Percentiles rank a stretch among this genome's conserved stretches.
Evolutionary conservation across 2,329 filamentous ascomycete genomes (phyloP).

Genomic region (Chaetomium sp.): DNA sequence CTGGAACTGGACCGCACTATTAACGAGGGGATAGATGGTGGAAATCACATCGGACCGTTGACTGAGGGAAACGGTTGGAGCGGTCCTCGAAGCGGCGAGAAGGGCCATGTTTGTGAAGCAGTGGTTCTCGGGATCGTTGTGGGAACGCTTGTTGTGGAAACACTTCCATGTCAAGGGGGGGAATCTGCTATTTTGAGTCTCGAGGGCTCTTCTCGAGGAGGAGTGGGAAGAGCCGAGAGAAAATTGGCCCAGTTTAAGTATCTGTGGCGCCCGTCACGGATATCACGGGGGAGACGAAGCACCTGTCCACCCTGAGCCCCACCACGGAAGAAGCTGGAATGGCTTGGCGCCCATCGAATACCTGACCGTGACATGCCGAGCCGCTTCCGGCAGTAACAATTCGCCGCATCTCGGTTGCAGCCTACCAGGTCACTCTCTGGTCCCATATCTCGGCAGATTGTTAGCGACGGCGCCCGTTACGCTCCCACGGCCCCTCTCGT

Average conservation of each 20-base stretch:
- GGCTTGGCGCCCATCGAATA: slow-evolving; percentile 27
- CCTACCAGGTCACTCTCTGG: slow-evolving; percentile 19
- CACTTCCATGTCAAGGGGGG: slow-evolving; percentile 16
- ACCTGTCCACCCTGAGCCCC: slow-evolving; percentile 7
- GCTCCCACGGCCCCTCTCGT: background rate
- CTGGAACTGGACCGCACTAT: slow-evolving; percentile 30
- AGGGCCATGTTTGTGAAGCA: slow-evolving; percentile 27
- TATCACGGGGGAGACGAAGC: slow-evolving; percentile 14
- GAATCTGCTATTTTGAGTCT: background rate
- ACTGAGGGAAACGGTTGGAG: slow-evolving; percentile 24
- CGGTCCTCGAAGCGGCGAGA: slow-evolving; percentile 28
- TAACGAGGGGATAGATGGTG: slow-evolving; percentile 27
- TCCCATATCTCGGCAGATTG: slow-evolving; percentile 10
- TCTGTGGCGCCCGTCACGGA: background rate
- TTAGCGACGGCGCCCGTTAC: background rate
- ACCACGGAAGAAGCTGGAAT: slow-evolving; percentile 26
- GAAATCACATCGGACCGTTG: slow-evolving; percentile 29
- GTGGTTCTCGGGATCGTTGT: slow-evolving; percentile 1
- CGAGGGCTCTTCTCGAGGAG: background rate
- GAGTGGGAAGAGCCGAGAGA: background rate
- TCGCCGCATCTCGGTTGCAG: slow-evolving; percentile 1
- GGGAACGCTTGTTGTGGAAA: slow-evolving; percentile 11
- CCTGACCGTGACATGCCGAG: slow-evolving; percentile 22
- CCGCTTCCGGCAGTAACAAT: slow-evolving; percentile 15
- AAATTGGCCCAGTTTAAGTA: slow-evolving; percentile 8